These are phyloP conservation scores for Chaetomium olivaceum DNA, from an alignment of 2,329 filamentous ascomycete genomes.

Conservation along the genomic window DNA sequence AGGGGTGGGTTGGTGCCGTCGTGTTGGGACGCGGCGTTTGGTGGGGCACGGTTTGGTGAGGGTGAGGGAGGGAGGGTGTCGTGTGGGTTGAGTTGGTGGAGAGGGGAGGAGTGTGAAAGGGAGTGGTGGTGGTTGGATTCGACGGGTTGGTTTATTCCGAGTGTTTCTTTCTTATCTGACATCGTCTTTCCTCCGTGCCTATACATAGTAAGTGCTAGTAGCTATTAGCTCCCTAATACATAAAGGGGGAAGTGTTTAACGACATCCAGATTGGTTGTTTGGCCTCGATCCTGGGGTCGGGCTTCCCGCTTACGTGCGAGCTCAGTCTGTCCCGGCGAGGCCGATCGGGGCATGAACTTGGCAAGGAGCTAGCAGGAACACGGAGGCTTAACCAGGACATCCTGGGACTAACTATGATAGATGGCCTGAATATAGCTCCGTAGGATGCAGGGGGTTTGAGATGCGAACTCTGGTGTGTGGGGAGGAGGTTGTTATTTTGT, in stretches of 20 bases:
- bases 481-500: not conserved
- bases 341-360: not conserved
- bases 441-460: not conserved
- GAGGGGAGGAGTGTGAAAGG: no score
- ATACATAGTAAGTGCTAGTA: not conserved
- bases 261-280: not conserved
- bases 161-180: not conserved
- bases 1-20: no score
- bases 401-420: not conserved
- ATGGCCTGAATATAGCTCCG: not conserved
- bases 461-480: not conserved
- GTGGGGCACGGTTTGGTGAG: no score
- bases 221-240: not conserved
- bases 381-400: not conserved
- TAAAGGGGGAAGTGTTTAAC: not conserved
- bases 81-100: not conserved
- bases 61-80: not conserved
- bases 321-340: not conserved
- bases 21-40: not conserved
- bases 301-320: not conserved
- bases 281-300: not conserved
- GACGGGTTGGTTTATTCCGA: not conserved
- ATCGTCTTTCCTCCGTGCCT: not conserved
- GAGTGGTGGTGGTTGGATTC: not conserved
- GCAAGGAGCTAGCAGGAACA: not conserved